A percentile compares a stretch with the other conserved stretches of the same genome.
phyloP scores from a whole-genome alignment of 1,284 basidiomycete species.

The Fomitopsis schrenkii region DNA sequence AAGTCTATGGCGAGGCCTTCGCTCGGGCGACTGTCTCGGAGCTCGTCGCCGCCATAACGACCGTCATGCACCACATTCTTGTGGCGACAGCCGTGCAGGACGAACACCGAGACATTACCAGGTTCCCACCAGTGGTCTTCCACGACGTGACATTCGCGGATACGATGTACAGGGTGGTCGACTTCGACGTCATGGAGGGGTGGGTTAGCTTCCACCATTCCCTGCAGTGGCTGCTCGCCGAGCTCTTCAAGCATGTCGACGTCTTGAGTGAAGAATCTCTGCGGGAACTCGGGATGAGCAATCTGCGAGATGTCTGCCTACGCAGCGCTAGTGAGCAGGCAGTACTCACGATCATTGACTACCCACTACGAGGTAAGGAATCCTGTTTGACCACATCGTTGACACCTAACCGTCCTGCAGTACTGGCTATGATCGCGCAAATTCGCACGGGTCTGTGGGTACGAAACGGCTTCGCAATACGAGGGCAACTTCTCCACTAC shows the following conservation, averaged over 20 bases:
- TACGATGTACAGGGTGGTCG: slow-evolving; percentile 55
- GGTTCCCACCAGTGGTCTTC: slow-evolving; percentile 58
- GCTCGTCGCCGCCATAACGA: slow-evolving; percentile 65
- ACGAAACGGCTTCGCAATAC: slow-evolving; percentile 93
- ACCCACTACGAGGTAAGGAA: slow-evolving; percentile 76
- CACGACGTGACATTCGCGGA: slow-evolving; percentile 66
- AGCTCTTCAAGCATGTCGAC: slow-evolving; percentile 82
- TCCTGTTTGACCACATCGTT: background rate
- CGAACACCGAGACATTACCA: slow-evolving; percentile 60
- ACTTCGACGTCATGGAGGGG: slow-evolving; percentile 78
- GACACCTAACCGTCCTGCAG: slow-evolving; percentile 34
- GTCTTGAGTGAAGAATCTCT: slow-evolving; percentile 56
- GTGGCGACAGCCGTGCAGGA: slow-evolving; percentile 64
- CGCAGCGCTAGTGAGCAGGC: slow-evolving; percentile 57
- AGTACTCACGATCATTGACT: slow-evolving; percentile 75
- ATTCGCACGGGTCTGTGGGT: slow-evolving; percentile 97
- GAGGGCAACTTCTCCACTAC: slow-evolving; percentile 95
- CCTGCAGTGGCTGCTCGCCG: slow-evolving; percentile 88
- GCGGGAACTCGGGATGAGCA: slow-evolving; percentile 44
- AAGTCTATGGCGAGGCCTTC: slow-evolving; percentile 84
- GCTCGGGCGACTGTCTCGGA: slow-evolving; percentile 51
- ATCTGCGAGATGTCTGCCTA: slow-evolving; percentile 58
- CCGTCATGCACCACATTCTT: slow-evolving; percentile 72
- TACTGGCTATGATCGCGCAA: slow-evolving; percentile 88
- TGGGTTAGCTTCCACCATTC: slow-evolving; percentile 95